Evolutionary conservation across 495 filamentous ascomycete species (phyloP).

Genomic region (Pyrenula massariospora): DNA sequence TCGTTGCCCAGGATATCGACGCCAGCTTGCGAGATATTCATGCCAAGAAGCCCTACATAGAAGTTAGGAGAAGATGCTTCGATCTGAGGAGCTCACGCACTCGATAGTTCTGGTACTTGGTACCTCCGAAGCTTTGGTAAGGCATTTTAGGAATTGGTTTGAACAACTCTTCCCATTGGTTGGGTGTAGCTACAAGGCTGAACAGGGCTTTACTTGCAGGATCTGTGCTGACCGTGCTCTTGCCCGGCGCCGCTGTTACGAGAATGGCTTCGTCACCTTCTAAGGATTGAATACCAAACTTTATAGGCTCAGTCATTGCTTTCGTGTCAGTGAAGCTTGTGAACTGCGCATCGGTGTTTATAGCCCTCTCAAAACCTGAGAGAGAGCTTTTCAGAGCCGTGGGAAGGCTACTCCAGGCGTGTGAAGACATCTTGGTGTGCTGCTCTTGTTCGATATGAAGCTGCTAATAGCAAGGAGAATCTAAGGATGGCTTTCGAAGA

Average conservation of each 20-base stretch:
- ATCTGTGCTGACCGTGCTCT: slow-evolving; percentile 5
- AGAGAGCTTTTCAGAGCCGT: slow-evolving; percentile 2
- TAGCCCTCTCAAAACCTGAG: neutral
- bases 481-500: no score
- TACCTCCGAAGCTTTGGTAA: slow-evolving; percentile 26
- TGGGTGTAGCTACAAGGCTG: slow-evolving; percentile 19
- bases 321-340: slow-evolving; percentile 19
- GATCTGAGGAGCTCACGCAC: neutral
- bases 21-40: slow-evolving; percentile 27
- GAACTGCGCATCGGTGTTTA: slow-evolving; percentile 15
- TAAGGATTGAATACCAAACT: slow-evolving; percentile 22
- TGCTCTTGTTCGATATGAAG: no score
- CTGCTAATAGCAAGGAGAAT: no score
- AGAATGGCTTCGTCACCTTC: slow-evolving; percentile 18
- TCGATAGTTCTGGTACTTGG: neutral
- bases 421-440: neutral
- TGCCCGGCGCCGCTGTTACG: slow-evolving; percentile 16
- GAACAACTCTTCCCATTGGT: slow-evolving; percentile 29
- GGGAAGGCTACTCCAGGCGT: slow-evolving; percentile 6
- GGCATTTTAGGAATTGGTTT: slow-evolving; percentile 18
- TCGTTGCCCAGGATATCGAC: slow-evolving; percentile 16
- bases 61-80: neutral
- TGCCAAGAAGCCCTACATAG: slow-evolving; percentile 13
- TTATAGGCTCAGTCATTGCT: slow-evolving; percentile 13
- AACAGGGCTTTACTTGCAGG: slow-evolving; percentile 10